Evolutionary conservation across 345 rosid genomes (phyloP).

Genomic region (Trapa bicornis): DNA sequence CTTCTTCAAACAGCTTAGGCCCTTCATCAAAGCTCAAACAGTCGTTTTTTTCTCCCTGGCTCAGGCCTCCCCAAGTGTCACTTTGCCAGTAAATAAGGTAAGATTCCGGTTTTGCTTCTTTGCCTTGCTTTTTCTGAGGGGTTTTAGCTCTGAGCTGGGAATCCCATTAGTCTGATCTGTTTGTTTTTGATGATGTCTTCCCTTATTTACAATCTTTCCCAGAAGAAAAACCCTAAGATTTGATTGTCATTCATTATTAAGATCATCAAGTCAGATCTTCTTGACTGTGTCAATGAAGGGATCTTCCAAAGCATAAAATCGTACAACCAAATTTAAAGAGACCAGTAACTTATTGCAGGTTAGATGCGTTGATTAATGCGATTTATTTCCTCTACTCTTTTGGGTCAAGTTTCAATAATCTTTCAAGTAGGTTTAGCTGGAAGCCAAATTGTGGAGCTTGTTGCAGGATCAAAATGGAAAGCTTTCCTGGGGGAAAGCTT

Average conservation of each 20-base stretch:
- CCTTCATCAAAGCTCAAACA: too few relatives aligned
- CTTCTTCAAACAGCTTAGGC: too few relatives aligned
- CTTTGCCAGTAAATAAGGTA: not conserved
- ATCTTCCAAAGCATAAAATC: not conserved
- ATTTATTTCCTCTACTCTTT: not conserved
- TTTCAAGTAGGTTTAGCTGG: not conserved
- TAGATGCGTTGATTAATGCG: not conserved
- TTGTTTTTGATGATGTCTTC: not conserved
- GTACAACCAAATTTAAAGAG: not conserved
- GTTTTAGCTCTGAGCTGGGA: too few relatives aligned
- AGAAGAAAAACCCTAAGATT: conserved; percentile 1
- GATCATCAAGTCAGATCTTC: not conserved
- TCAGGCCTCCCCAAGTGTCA: not conserved
- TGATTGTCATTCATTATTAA: not conserved
- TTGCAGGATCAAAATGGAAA: not conserved
- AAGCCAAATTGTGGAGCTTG: not conserved
- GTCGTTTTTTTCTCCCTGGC: too few relatives aligned
- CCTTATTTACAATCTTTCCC: not conserved
- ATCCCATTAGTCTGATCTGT: not conserved
- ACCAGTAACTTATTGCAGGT: not conserved
- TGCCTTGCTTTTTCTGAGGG: not conserved
- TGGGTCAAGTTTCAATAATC: not conserved
- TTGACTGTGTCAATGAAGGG: not conserved
- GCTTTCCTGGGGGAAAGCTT: too few relatives aligned
- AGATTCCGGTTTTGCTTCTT: not conserved